Conservation (phyloP, 495 filamentous ascomycete species). For the Daldinia childiae region DNA sequence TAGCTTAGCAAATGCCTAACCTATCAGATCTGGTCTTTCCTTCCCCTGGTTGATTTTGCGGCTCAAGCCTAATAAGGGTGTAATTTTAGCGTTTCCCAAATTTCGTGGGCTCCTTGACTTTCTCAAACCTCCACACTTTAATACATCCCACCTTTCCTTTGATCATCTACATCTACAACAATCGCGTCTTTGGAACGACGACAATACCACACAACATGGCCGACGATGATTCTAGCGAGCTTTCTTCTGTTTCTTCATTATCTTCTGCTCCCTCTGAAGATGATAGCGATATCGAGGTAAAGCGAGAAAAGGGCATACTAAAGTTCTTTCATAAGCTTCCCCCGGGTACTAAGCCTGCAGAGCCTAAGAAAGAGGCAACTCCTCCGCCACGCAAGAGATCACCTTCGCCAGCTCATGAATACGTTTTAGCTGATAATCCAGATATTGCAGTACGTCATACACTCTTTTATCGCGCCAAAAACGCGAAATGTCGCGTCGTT, state of each 20-base stretch:
- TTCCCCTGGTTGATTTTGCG: constrained; percentile 46
- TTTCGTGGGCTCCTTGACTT: constrained; percentile 17
- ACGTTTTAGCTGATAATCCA: constrained; percentile 85
- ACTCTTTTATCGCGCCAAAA: constrained; percentile 44
- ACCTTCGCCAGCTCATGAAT: constrained; percentile 88
- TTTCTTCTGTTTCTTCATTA: constrained; percentile 63
- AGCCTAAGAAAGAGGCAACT: constrained; percentile 57
- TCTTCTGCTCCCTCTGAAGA: constrained; percentile 64
- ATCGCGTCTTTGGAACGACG: constrained; percentile 6
- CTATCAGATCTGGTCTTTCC: constrained; percentile 45
- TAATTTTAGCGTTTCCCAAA: constrained; percentile 46
- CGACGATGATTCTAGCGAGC: constrained; percentile 63
- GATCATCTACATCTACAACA: constrained; percentile 9
- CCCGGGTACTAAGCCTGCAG: constrained; percentile 46
- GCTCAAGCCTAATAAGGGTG: constrained; percentile 47
- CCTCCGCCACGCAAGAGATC: constrained; percentile 78
- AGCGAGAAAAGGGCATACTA: constrained; percentile 61
- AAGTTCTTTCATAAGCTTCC: constrained; percentile 66
- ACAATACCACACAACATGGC: constrained; percentile 50
- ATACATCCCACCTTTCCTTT: constrained; percentile 26
- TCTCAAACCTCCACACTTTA: constrained; percentile 26
- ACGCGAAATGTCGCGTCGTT: constrained; percentile 55
- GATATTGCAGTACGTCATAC: constrained; percentile 80
- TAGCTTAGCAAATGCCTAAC: constrained; percentile 43
- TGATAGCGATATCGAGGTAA: constrained; percentile 60